Percentiles rank a stretch among this genome's conserved stretches.
Conservation (phyloP, 2,329 filamentous ascomycete species). For the Tympanopsis confertula region DNA sequence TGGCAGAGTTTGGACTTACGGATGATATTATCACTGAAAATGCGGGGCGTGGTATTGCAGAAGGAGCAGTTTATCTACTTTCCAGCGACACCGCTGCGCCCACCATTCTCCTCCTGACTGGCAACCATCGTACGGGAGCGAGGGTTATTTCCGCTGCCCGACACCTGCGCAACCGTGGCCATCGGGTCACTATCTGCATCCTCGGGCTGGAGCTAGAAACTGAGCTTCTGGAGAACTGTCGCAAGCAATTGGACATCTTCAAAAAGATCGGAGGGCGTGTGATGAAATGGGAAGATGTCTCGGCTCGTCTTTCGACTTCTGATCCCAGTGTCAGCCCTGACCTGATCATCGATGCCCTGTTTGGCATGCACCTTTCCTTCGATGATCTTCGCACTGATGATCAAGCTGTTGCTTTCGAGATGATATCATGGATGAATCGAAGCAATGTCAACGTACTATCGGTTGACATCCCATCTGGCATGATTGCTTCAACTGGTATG, state of each 20-base stretch:
- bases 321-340: conserved; percentile 36
- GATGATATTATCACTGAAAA: conserved; percentile 52
- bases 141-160: conserved; percentile 48
- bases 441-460: conserved; percentile 41
- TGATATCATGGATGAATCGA: conserved; percentile 52
- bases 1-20: conserved; percentile 45
- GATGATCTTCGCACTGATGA: conserved; percentile 45
- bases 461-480: conserved; percentile 49
- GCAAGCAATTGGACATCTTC: conserved; percentile 45
- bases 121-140: conserved; percentile 48
- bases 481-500: conserved; percentile 38
- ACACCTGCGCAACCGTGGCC: conserved; percentile 43
- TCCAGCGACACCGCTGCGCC: conserved; percentile 34
- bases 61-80: conserved; percentile 35
- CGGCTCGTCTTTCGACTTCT: conserved; percentile 25
- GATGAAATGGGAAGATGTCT: conserved; percentile 42
- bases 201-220: conserved; percentile 42
- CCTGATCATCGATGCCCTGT: conserved; percentile 48
- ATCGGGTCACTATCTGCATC: conserved; percentile 44
- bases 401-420: conserved; percentile 40
- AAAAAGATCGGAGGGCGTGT: conserved; percentile 42
- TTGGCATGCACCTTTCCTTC: conserved; percentile 46
- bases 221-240: conserved; percentile 40
- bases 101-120: conserved; percentile 46
- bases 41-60: conserved; percentile 46